A percentile compares a stretch with the other conserved stretches of the same genome.
These are phyloP conservation scores for Penicillium tannophilum DNA, from an alignment of 495 filamentous ascomycete genomes.

Conservation along the genomic window DNA sequence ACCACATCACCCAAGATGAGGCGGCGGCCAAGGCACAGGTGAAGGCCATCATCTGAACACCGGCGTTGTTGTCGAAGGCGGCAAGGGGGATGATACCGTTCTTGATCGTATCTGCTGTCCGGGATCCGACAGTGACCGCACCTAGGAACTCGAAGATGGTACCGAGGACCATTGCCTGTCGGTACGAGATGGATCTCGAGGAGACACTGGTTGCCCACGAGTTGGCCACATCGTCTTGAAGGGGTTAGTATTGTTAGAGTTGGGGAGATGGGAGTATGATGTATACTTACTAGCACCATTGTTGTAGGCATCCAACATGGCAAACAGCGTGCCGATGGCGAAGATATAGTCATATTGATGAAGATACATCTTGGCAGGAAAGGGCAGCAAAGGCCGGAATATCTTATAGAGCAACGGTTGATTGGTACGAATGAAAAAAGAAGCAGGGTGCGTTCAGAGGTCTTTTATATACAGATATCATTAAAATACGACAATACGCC, in stretches of 20 bases:
- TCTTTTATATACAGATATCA: slow-evolving; percentile 5
- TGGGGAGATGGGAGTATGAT: background rate
- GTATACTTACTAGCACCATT: slow-evolving; percentile 63
- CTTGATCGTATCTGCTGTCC: slow-evolving; percentile 62
- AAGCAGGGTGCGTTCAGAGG: background rate
- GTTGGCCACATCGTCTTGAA: slow-evolving; percentile 73
- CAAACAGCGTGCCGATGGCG: slow-evolving; percentile 75
- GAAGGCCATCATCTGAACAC: slow-evolving; percentile 64
- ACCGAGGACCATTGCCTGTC: slow-evolving; percentile 68
- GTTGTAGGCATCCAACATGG: slow-evolving; percentile 72
- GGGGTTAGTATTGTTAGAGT: background rate
- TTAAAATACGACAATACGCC: background rate
- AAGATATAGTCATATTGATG: slow-evolving; percentile 70
- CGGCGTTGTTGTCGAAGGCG: slow-evolving; percentile 53
- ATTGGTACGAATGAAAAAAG: slow-evolving; percentile 9
- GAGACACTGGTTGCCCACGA: slow-evolving; percentile 72
- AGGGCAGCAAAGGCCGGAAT: slow-evolving; percentile 3
- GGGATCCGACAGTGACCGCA: slow-evolving; percentile 60
- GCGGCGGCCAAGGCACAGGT: slow-evolving; percentile 58
- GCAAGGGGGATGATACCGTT: slow-evolving; percentile 55
- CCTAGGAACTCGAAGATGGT: slow-evolving; percentile 65
- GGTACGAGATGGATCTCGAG: slow-evolving; percentile 65
- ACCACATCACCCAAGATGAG: slow-evolving; percentile 63
- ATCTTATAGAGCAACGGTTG: slow-evolving; percentile 3
- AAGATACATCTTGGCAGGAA: slow-evolving; percentile 49